phyloP scores from a whole-genome alignment of 169 alveolate species.

The Plasmodium coatneyi region DNA sequence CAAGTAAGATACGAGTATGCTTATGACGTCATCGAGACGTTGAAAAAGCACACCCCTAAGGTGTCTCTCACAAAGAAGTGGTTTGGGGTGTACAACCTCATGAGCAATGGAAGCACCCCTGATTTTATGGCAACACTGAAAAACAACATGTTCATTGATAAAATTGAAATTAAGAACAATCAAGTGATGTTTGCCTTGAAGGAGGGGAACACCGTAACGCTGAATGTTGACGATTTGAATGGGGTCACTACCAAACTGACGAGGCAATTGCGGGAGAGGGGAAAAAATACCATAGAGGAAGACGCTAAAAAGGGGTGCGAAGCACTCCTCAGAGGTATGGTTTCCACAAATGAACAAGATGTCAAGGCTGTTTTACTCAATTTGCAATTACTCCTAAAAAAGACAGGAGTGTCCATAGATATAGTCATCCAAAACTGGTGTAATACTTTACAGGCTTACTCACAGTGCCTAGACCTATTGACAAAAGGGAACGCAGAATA shows the following conservation, averaged over 20 bases:
- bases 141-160: slow-evolving; percentile 48
- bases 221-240: slow-evolving; percentile 62
- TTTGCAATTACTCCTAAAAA: slow-evolving; percentile 33
- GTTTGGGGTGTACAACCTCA: slow-evolving; percentile 59
- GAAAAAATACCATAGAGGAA: not conserved
- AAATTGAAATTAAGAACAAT: slow-evolving; percentile 57
- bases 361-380: slow-evolving; percentile 37
- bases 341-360: slow-evolving; percentile 23
- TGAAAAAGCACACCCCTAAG: slow-evolving; percentile 71
- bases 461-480: slow-evolving; percentile 47
- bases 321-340: not conserved
- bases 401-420: slow-evolving; percentile 69
- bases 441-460: slow-evolving; percentile 67
- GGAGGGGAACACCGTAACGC: slow-evolving; percentile 40
- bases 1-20: slow-evolving; percentile 71
- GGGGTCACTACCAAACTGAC: slow-evolving; percentile 55
- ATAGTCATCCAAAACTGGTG: slow-evolving; percentile 75
- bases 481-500: slow-evolving; percentile 69
- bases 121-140: slow-evolving; percentile 58
- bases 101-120: slow-evolving; percentile 74
- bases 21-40: slow-evolving; percentile 65
- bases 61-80: slow-evolving; percentile 59
- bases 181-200: slow-evolving; percentile 46
- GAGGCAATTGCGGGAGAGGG: slow-evolving; percentile 10
- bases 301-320: not conserved